Conservation (phyloP, 257 asterid genomes). For the Pogostemon cablin region DNA sequence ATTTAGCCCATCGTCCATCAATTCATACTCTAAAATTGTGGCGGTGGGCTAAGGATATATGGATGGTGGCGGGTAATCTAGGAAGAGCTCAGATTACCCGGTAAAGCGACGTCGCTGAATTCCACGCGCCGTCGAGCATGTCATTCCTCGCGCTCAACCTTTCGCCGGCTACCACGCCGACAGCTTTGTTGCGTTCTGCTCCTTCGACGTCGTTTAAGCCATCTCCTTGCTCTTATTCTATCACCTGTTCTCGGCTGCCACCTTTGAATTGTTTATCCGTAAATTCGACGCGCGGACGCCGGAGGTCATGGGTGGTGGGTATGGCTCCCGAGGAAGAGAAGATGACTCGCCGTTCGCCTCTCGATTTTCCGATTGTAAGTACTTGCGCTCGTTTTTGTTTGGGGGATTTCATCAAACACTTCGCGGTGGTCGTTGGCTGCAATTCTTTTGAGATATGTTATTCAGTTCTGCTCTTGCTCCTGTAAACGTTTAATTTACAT, state of each 20-base stretch:
- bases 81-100: slow-evolving; percentile 7
- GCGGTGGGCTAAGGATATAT: slow-evolving; percentile 33
- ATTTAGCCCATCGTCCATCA: background rate
- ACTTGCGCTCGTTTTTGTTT: background rate
- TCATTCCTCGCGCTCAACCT: slow-evolving; percentile 42
- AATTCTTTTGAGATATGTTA: background rate
- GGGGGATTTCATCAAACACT: slow-evolving; percentile 25
- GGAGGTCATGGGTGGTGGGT: slow-evolving; percentile 57
- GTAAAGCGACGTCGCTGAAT: slow-evolving; percentile 5
- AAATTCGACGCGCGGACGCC: slow-evolving; percentile 25
- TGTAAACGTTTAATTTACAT: background rate
- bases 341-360: slow-evolving; percentile 89
- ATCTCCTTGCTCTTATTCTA: slow-evolving; percentile 10
- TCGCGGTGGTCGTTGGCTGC: background rate
- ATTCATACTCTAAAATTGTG: slow-evolving; percentile 18
- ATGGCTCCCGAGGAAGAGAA: slow-evolving; percentile 92
- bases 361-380: slow-evolving; percentile 76
- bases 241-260: slow-evolving; percentile 27
- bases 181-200: slow-evolving; percentile 27
- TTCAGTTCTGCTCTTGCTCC: background rate
- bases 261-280: slow-evolving; percentile 12
- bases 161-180: slow-evolving; percentile 39
- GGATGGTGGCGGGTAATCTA: background rate
- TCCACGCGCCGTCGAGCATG: slow-evolving; percentile 44
- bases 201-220: slow-evolving; percentile 35